Base-by-base conservation (phyloP, 331 rosid genomes). In the Quercus phellos region DNA sequence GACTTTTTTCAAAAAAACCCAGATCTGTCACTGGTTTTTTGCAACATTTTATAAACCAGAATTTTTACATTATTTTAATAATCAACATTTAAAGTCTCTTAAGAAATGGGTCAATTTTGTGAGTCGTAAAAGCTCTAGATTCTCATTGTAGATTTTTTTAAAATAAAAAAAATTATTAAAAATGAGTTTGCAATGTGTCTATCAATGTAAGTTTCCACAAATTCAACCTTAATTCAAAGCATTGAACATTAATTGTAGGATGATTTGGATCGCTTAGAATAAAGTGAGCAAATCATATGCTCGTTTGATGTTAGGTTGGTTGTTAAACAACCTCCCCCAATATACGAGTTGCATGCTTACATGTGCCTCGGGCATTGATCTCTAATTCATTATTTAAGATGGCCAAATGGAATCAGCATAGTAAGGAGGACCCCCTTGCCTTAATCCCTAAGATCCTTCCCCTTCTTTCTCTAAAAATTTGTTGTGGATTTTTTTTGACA, bases 311-410 rank as follows among this genome's bases (percentile, higher is more conserved):
- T 74, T 27, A 55, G 46, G 66, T 74, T 54, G 32, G 77, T 74
- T 74, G 84, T 80, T 80, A 75, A 68, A 35, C 83, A 55, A 80
- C 66, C 55, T 59, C 29, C 51, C 75, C 14, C 61, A 43, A 22
- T 26, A 19, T 55, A 66, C 61, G 61, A 64, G 70, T 10, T 14
- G 34, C 79, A 67, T 35, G 70, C 67, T 10, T 14, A 26, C 79
- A 67, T 35, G 70, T 74, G 75, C 63, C 75, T 14, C 3, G 75
- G 59, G 61, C 51, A 51, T 67, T 53, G 5, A 51, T 72, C 26
- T 18, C 14, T 51, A 32, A 22, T 13, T 17, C 63, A 18, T 34
- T 13, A 8, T 59, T 59, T 32, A 12, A 11, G 35, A 16, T 14
- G 13, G 34, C 35, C 68, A 26, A 26, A 11, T 60, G 68, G n/a